Conservation (phyloP, 805 yeast species). For the Saturnispora besseyi region DNA sequence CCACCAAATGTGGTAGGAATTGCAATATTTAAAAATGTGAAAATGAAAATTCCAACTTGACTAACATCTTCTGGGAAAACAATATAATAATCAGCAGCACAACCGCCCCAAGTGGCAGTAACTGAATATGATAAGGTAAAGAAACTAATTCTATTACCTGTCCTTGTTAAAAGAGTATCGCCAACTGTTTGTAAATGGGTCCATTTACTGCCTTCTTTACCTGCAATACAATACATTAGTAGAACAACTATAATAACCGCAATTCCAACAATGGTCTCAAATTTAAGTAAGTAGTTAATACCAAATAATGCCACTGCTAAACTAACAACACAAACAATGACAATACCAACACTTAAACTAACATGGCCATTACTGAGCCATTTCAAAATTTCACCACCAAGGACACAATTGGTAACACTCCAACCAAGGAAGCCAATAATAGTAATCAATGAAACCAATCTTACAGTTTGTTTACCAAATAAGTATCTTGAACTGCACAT, state of each 20-base stretch:
- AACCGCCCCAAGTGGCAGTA: conserved; percentile 84
- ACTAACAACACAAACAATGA: conserved; percentile 57
- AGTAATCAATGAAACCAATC: conserved; percentile 61
- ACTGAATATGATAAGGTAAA: conserved; percentile 68
- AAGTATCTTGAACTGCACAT: conserved; percentile 75
- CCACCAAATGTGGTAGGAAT: conserved; percentile 74
- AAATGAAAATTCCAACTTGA: conserved; percentile 40
- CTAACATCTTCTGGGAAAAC: conserved; percentile 68
- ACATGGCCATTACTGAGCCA: conserved; percentile 56
- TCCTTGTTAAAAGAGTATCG: conserved; percentile 31
- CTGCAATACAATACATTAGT: conserved; percentile 54
- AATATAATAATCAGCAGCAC: conserved; percentile 78
- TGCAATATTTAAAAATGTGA: conserved; percentile 59
- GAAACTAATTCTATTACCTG: conserved; percentile 65
- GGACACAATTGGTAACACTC: conserved; percentile 85
- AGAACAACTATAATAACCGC: conserved; percentile 64
- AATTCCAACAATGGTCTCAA: conserved; percentile 57
- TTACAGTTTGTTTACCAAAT: conserved; percentile 82
- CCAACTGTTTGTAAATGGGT: conserved; percentile 30
- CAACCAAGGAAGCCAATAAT: conserved; percentile 81
- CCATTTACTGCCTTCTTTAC: conserved; percentile 34
- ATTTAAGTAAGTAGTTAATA: conserved; percentile 56
- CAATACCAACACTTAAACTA: conserved; percentile 66
- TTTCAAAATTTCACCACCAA: conserved; percentile 76
- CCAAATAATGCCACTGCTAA: conserved; percentile 70